Evolutionary conservation across 2,329 filamentous ascomycete species (phyloP).

Genomic region (Epichloe festucae): DNA sequence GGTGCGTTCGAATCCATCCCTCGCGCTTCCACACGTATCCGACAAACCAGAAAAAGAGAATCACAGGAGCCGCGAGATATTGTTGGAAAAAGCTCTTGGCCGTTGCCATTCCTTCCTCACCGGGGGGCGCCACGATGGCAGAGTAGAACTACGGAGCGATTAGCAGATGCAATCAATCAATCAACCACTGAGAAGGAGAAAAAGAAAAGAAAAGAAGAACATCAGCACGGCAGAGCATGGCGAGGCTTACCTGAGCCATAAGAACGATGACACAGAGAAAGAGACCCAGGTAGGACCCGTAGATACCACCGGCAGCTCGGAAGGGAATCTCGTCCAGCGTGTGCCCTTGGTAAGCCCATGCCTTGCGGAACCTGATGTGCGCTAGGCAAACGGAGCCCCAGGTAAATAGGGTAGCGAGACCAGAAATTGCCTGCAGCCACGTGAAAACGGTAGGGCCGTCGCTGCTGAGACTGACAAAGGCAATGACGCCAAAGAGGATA

Average conservation of each 20-base stretch:
- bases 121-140: conserved; percentile 26
- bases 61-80: conserved; percentile 41
- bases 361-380: conserved; percentile 51
- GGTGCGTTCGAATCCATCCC: conserved; percentile 41
- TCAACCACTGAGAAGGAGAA: background rate
- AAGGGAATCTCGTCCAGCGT: conserved; percentile 54
- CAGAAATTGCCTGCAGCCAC: conserved; percentile 52
- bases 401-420: conserved; percentile 47
- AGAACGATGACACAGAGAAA: conserved; percentile 42
- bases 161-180: background rate
- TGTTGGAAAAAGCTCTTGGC: conserved; percentile 41
- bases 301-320: conserved; percentile 43
- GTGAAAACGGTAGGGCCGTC: conserved; percentile 39
- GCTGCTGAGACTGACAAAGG: conserved; percentile 24
- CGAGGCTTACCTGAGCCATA: conserved; percentile 34
- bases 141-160: conserved; percentile 30
- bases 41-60: conserved; percentile 40
- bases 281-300: conserved; percentile 51
- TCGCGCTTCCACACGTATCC: conserved; percentile 55
- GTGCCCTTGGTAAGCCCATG: conserved; percentile 46
- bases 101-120: conserved; percentile 20
- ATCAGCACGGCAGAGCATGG: background rate
- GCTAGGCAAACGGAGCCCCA: conserved; percentile 52
- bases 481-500: conserved; percentile 37
- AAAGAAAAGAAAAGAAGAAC: background rate